Conservation (phyloP, 805 yeast species). For the Starmerella geochares region DNA sequence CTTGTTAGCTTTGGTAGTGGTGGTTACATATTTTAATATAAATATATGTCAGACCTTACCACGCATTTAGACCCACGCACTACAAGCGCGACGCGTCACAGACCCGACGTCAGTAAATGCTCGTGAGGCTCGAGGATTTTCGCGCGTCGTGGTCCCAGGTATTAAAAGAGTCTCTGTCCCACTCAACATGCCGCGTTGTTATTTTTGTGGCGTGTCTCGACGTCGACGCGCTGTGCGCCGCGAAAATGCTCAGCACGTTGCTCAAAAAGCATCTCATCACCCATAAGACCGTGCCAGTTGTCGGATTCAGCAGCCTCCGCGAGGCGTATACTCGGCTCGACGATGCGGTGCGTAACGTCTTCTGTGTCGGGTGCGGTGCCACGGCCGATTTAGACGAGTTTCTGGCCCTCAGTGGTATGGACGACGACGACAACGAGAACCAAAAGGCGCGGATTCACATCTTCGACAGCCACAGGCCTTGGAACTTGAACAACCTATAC, state of each 20-base stretch:
- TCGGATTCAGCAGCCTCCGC: constrained; percentile 72
- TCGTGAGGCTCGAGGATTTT: constrained; percentile 60
- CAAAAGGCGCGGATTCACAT: constrained; percentile 52
- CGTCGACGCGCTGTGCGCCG: constrained; percentile 85
- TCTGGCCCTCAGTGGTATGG: constrained; percentile 34
- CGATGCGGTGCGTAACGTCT: constrained; percentile 60
- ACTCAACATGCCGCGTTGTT: constrained; percentile 82
- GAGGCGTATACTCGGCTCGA: constrained; percentile 56
- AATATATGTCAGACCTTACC: neutral
- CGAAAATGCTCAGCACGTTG: constrained; percentile 59
- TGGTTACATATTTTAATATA: no score
- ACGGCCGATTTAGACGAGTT: constrained; percentile 68
- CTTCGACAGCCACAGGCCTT: constrained; percentile 88
- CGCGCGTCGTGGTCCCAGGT: constrained; percentile 58
- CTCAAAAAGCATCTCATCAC: constrained; percentile 75
- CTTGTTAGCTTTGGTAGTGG: no score
- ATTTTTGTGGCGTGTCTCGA: constrained; percentile 82
- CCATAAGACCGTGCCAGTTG: constrained; percentile 82
- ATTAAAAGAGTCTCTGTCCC: constrained; percentile 64
- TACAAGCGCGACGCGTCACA: neutral
- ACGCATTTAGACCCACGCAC: neutral
- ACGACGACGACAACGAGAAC: constrained; percentile 21
- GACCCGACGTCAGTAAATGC: constrained; percentile 41
- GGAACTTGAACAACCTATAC: constrained; percentile 88
- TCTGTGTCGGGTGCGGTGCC: constrained; percentile 88